Base-by-base conservation (phyloP, 164 flowering plant species). In the Litsea cubeba region DNA sequence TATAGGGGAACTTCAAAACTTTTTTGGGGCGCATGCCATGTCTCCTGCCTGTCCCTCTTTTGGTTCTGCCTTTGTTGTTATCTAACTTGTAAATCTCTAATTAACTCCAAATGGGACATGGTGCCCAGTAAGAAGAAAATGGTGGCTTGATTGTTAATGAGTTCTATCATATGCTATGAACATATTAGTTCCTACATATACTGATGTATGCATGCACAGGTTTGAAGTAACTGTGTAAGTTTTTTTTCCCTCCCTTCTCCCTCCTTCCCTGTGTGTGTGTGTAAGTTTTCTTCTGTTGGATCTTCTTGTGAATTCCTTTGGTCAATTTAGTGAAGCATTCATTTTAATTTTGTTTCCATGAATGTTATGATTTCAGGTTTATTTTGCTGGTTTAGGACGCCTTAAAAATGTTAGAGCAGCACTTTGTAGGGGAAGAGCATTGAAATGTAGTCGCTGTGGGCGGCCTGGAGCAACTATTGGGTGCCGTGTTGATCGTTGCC, bases 381-480 rank as follows among this genome's bases (percentile, higher is more conserved):
- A 95, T 79, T 95, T 95, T 87, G 95, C 99, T 78, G 98, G 97
- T 74, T 78, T 90, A 81, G 98, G 99, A 32, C 81, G 95, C 87
- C 82, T 93, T 68, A 95, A 93, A 83, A 93, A 91, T 82, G 88
- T 92, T 40, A 88, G 94, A 81, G 96, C 98, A 65, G 98, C 99
- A 64, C 97, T 95, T 77, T 93, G 81, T 83, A 83, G 99, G 77
- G 99, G 99, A 82, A 89, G 91, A 76, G 87, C 91, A 57, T 76
- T 95, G 80, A 95, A 95, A 79, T 95, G 99, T 87, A 92, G 84
- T 62, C 94, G 94, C 71, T 95, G 99, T 84, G 96, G 94, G 81
- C 89, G 97, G 84, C 91, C 91, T 49, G 97, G 99, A 60, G 99
- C 99, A 80, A 95, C 99, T 65, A 89, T 91, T 81, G 99, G 99